Percentiles rank a stretch among this genome's conserved stretches.
These are phyloP conservation scores for Cyberlindnera sargentensis DNA, from an alignment of 805 yeast genomes.

Conservation along the genomic window DNA sequence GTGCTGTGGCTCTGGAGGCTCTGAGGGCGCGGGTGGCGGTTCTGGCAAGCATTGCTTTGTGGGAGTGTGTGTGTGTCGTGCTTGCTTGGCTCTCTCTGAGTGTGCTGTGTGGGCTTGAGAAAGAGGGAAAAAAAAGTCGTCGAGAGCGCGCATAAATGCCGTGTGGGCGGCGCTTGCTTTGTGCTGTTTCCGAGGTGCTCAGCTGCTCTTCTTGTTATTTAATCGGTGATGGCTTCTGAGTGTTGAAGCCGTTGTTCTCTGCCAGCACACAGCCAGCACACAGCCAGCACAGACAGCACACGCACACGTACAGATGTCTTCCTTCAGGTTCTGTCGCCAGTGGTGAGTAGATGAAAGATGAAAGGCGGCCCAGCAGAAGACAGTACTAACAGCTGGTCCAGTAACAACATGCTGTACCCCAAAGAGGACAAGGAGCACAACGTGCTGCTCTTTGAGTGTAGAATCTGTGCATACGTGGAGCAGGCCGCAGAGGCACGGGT, in stretches of 20 bases:
- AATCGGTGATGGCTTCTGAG: too few relatives aligned
- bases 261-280: too few relatives aligned
- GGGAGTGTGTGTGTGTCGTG: not conserved
- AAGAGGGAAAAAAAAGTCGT: not conserved
- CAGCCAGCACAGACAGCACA: too few relatives aligned
- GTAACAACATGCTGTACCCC: slow-evolving; percentile 98
- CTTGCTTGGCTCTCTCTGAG: not conserved
- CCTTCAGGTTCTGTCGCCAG: slow-evolving; percentile 92
- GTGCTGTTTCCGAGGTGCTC: not conserved
- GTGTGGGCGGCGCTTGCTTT: not conserved
- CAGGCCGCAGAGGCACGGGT: slow-evolving; percentile 83
- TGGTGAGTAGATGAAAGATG: slow-evolving; percentile 33
- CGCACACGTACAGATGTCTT: slow-evolving; percentile 49
- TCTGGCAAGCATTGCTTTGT: slow-evolving; percentile 10
- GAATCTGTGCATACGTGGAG: slow-evolving; percentile 92
- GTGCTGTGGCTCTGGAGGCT: slow-evolving; percentile 12
- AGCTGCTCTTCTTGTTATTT: too few relatives aligned
- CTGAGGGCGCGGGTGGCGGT: slow-evolving; percentile 17
- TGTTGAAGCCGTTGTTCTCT: too few relatives aligned
- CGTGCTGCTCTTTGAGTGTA: slow-evolving; percentile 78
- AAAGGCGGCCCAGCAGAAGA: not conserved
- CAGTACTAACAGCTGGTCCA: slow-evolving; percentile 1
- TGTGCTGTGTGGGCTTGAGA: not conserved
- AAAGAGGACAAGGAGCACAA: slow-evolving; percentile 78
- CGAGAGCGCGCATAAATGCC: not conserved